These are phyloP conservation scores for Pythium grandisporangium DNA, from an alignment of 352 stramenopile genomes.

Conservation along the genomic window DNA sequence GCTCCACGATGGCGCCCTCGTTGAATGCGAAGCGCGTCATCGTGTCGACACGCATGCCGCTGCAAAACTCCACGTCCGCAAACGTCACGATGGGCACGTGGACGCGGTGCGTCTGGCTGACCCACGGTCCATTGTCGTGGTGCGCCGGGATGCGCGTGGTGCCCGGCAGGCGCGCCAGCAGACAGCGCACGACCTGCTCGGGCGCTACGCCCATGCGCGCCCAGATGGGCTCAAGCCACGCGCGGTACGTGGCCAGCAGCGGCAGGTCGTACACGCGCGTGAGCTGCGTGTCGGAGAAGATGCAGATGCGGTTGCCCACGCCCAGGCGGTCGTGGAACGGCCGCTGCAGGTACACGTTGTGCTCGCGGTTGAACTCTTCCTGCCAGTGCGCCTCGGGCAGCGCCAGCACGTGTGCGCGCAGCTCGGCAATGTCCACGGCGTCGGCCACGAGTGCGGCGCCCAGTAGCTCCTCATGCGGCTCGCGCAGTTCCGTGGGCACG, in stretches of 20 bases:
- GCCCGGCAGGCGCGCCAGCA: conserved; percentile 91
- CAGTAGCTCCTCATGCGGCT: conserved; percentile 22
- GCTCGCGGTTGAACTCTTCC: conserved; percentile 30
- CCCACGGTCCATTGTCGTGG: conserved; percentile 94
- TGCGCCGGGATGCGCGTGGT: conserved; percentile 91
- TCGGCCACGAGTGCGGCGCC: conserved; percentile 28
- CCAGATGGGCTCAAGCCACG: conserved; percentile 66
- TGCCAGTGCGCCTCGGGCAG: conserved; percentile 28
- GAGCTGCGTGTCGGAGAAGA: conserved; percentile 96
- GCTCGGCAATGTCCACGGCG: conserved; percentile 24
- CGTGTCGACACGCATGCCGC: conserved; percentile 44
- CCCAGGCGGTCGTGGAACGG: conserved; percentile 93
- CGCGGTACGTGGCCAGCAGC: conserved; percentile 57
- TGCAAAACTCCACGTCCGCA: conserved; percentile 42
- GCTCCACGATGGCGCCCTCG: conserved; percentile 91
- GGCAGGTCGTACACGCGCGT: conserved; percentile 88
- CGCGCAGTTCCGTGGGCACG: conserved; percentile 39
- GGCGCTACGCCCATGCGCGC: conserved; percentile 32
- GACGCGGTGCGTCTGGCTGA: conserved; percentile 88
- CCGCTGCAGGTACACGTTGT: conserved; percentile 85
- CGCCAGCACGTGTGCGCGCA: conserved; percentile 24
- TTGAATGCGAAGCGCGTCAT: conserved; percentile 76
- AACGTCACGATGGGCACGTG: conserved; percentile 91
- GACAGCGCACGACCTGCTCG: conserved; percentile 79
- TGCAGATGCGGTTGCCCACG: conserved; percentile 92